A percentile compares a stretch with the other conserved stretches of the same genome.
These are phyloP conservation scores for Citrus cavaleriei DNA, from an alignment of 345 rosid species.

Conservation along the genomic window DNA sequence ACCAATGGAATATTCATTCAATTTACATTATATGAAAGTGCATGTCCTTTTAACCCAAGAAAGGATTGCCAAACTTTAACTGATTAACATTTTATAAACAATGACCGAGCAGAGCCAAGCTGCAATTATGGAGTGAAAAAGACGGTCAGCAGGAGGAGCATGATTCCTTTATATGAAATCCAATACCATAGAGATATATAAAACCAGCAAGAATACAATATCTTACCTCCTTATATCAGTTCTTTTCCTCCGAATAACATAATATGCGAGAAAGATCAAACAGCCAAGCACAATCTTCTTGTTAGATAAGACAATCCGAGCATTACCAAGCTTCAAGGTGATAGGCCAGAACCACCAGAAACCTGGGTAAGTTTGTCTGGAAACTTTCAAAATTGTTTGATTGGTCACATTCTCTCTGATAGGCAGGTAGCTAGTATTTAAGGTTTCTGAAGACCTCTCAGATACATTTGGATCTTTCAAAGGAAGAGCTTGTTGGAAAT, in stretches of 20 bases:
- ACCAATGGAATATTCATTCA: background rate
- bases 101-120: background rate
- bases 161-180: background rate
- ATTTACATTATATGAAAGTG: background rate
- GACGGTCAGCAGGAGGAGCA: background rate
- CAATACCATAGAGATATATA: background rate
- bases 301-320: conserved; percentile 37
- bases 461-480: conserved; percentile 24
- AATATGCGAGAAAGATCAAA: conserved; percentile 46
- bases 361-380: conserved; percentile 26
- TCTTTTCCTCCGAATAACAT: conserved; percentile 46
- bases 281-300: conserved; percentile 57
- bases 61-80: background rate
- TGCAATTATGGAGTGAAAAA: background rate
- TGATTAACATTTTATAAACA: background rate
- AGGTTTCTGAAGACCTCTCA: conserved; percentile 23
- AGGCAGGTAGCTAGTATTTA: conserved; percentile 17
- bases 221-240: conserved; percentile 53
- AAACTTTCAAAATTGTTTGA: conserved; percentile 37
- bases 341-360: conserved; percentile 58
- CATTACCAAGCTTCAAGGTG: conserved; percentile 53
- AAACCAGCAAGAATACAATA: background rate
- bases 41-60: background rate
- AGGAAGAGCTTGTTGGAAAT: conserved; percentile 22
- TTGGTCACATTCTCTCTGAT: conserved; percentile 18